Percentiles rank a stretch among this genome's conserved stretches.
Conservation (phyloP, 1,139 yeast species). For the Taiozyma sp. region DNA sequence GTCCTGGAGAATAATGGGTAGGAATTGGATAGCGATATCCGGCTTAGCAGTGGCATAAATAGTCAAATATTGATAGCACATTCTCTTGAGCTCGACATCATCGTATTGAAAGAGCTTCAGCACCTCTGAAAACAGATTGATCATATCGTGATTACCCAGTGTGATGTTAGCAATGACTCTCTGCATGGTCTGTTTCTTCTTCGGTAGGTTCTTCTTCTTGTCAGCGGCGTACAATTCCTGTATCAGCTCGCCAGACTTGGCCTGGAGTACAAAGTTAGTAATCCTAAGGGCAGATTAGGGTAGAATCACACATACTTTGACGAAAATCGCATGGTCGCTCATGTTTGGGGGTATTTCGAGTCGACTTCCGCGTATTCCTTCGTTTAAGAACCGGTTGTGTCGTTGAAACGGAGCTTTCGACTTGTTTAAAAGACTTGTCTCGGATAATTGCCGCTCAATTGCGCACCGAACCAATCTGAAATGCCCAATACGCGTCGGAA, state of each 20-base stretch:
- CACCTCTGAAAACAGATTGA: slow-evolving; percentile 62
- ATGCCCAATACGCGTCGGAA: background rate
- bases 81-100: slow-evolving; percentile 70
- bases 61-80: slow-evolving; percentile 58
- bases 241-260: slow-evolving; percentile 28
- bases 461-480: background rate
- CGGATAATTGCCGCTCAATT: background rate
- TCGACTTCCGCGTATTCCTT: background rate
- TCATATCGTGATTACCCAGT: slow-evolving; percentile 76
- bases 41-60: slow-evolving; percentile 61
- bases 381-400: background rate
- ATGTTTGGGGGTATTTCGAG: slow-evolving; percentile 7
- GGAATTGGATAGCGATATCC: slow-evolving; percentile 47
- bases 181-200: slow-evolving; percentile 59
- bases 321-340: slow-evolving; percentile 23
- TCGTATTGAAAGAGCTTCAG: slow-evolving; percentile 53
- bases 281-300: background rate
- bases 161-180: slow-evolving; percentile 82
- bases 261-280: slow-evolving; percentile 4
- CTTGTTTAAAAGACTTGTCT: background rate
- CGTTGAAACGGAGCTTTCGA: background rate
- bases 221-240: slow-evolving; percentile 30
- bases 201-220: slow-evolving; percentile 30
- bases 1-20: slow-evolving; percentile 56
- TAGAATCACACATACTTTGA: slow-evolving; percentile 16